Evolutionary conservation across 495 filamentous ascomycete species (phyloP).

Genomic region (Xylaria grammica): DNA sequence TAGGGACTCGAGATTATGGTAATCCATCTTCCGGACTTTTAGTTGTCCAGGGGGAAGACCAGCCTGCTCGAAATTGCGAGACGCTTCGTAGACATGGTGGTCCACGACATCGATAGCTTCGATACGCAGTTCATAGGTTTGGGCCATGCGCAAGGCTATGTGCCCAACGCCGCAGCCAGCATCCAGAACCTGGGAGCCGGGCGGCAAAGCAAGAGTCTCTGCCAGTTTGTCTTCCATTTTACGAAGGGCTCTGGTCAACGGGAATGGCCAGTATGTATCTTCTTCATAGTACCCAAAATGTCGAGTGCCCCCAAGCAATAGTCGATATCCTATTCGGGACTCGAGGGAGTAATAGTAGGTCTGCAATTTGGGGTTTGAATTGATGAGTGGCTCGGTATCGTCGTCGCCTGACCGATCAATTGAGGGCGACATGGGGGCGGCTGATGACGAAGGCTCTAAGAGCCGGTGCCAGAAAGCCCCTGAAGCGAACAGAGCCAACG

Average conservation of each 20-base stretch:
- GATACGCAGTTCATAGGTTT: slow-evolving; percentile 44
- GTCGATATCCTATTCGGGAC: slow-evolving; percentile 55
- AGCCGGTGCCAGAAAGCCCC: no score
- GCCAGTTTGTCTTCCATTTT: slow-evolving; percentile 57
- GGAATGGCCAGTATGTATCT: slow-evolving; percentile 57
- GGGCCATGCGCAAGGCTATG: slow-evolving; percentile 55
- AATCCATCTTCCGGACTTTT: slow-evolving; percentile 52
- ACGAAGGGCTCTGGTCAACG: slow-evolving; percentile 44
- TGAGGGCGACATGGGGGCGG: background rate
- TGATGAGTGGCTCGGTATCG: slow-evolving; percentile 35
- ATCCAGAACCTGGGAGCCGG: slow-evolving; percentile 53
- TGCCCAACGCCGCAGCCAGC: slow-evolving; percentile 58
- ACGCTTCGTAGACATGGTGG: slow-evolving; percentile 53
- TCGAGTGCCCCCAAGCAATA: slow-evolving; percentile 55
- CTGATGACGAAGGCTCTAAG: no score
- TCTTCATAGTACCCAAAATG: slow-evolving; percentile 58
- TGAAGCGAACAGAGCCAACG: no score
- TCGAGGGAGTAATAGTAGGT: slow-evolving; percentile 53
- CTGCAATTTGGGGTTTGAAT: slow-evolving; percentile 45
- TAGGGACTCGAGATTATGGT: slow-evolving; percentile 56
- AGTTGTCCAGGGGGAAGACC: slow-evolving; percentile 45
- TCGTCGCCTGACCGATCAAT: background rate
- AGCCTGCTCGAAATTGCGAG: slow-evolving; percentile 44
- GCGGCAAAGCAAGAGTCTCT: slow-evolving; percentile 40
- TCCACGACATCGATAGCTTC: slow-evolving; percentile 59